phyloP scores from a whole-genome alignment of 345 rosid species.

The Eucalyptus virginea region DNA sequence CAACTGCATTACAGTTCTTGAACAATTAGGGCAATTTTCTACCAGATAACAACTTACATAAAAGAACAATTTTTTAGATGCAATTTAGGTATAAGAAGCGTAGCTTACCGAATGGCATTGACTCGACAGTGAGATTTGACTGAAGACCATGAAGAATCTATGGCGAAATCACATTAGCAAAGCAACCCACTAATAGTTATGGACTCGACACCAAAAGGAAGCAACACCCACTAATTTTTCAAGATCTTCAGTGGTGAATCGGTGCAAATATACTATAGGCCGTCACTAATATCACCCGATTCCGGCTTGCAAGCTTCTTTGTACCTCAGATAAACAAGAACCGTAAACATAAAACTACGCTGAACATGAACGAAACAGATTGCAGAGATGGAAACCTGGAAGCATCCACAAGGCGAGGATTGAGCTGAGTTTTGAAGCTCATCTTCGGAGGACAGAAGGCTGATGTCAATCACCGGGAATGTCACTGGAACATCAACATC shows the following conservation, averaged over 20 bases:
- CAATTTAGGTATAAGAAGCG: background rate
- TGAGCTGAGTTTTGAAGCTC: slow-evolving; percentile 18
- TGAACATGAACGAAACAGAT: background rate
- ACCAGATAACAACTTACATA: background rate
- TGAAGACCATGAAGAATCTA: background rate
- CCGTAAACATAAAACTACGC: background rate
- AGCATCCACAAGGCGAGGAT: slow-evolving; percentile 25
- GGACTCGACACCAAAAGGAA: background rate
- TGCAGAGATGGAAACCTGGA: slow-evolving; percentile 17
- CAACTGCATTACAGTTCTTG: background rate
- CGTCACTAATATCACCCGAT: background rate
- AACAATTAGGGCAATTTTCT: background rate
- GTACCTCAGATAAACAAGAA: background rate
- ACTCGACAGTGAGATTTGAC: background rate
- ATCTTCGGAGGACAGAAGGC: background rate
- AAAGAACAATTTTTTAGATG: background rate
- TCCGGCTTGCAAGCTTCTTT: background rate
- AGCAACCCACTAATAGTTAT: background rate
- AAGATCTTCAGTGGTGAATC: background rate
- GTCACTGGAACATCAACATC: background rate
- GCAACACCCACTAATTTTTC: background rate
- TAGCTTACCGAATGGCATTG: background rate
- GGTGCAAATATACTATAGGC: background rate
- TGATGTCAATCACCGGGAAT: slow-evolving; percentile 9
- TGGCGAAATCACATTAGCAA: background rate